phyloP scores from a whole-genome alignment of 805 yeast species.

The Candida hungchunana region DNA sequence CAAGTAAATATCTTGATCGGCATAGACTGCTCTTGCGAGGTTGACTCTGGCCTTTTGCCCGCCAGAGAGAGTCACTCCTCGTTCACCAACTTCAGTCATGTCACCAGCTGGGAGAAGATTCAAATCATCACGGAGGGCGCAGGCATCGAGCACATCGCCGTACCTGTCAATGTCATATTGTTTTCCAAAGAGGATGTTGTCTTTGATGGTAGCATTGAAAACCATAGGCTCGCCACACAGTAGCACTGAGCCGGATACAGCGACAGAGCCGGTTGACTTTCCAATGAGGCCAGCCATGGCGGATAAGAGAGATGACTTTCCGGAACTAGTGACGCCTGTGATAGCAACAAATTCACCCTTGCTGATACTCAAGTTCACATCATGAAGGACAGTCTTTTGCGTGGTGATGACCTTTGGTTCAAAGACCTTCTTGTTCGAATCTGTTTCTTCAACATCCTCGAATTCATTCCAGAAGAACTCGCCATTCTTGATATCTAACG shows the following conservation, averaged over 20 bases:
- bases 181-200: conserved; percentile 66
- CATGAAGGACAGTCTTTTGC: conserved; percentile 24
- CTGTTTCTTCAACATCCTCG: conserved; percentile 3
- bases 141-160: conserved; percentile 50
- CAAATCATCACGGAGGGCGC: conserved; percentile 61
- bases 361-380: conserved; percentile 48
- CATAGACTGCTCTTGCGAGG: conserved; percentile 66
- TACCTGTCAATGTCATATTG: conserved; percentile 49
- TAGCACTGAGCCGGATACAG: conserved; percentile 46
- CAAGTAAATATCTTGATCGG: conserved; percentile 51
- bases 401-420: conserved; percentile 1
- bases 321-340: conserved; percentile 80
- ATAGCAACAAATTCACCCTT: conserved; percentile 70
- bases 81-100: conserved; percentile 73
- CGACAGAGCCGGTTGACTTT: conserved; percentile 40
- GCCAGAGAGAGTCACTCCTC: conserved; percentile 82
- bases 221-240: conserved; percentile 73
- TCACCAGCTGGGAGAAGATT: conserved; percentile 69
- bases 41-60: conserved; percentile 60
- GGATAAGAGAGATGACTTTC: conserved; percentile 66
- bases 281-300: conserved; percentile 72
- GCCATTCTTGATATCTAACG: conserved; percentile 48
- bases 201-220: conserved; percentile 70
- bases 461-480: conserved; percentile 62
- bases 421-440: neutral